These are phyloP conservation scores for Luffa aegyptiaca DNA, from an alignment of 306 rosid species.

Conservation along the genomic window DNA sequence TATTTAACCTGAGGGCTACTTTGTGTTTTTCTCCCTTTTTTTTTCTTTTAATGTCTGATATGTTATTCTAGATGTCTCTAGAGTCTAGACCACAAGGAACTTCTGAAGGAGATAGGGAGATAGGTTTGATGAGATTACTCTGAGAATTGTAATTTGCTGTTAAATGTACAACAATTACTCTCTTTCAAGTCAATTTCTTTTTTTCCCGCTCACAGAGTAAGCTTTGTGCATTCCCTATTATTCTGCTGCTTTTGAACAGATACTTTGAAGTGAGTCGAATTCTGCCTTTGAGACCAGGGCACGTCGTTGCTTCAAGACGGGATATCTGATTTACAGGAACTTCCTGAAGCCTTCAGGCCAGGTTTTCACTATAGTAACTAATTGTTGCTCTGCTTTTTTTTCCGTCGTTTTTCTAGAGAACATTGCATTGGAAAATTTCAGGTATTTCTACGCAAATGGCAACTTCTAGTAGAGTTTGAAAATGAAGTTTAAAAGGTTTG, in stretches of 20 bases:
- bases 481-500: background rate
- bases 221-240: background rate
- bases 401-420: background rate
- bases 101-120: constrained; percentile 6
- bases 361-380: background rate
- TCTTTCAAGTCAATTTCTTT: background rate
- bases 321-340: background rate
- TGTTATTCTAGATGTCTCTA: constrained; percentile 1
- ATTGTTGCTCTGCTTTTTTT: background rate
- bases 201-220: background rate
- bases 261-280: background rate
- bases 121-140: background rate
- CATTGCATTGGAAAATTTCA: background rate
- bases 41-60: background rate
- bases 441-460: background rate
- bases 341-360: background rate
- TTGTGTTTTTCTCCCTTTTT: background rate
- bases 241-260: constrained; percentile 7
- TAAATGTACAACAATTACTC: constrained; percentile 2
- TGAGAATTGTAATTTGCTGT: constrained; percentile 3
- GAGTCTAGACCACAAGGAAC: background rate
- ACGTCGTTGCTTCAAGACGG: background rate
- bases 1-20: background rate
- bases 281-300: background rate
- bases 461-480: background rate